phyloP scores from a whole-genome alignment of 2,329 filamentous ascomycete species.

The Drechslerella coelobrocha region DNA sequence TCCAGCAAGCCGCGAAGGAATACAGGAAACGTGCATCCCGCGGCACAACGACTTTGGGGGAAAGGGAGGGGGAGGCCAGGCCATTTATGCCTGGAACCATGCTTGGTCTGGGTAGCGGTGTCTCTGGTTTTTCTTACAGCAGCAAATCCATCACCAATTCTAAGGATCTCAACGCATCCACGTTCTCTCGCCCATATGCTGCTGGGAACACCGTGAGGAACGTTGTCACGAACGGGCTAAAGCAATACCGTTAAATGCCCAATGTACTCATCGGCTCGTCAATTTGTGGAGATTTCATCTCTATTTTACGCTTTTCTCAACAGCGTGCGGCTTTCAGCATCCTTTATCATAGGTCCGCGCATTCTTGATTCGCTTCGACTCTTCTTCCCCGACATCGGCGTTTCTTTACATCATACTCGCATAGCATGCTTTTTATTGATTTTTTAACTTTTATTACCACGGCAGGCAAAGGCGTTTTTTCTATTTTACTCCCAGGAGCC shows the following conservation, averaged over 20 bases:
- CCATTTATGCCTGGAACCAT: neutral
- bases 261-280: too few relatives aligned
- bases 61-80: neutral
- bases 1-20: neutral
- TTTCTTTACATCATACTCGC: conserved; percentile 5
- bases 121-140: neutral
- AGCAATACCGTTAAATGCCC: too few relatives aligned
- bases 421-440: conserved; percentile 10
- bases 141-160: neutral
- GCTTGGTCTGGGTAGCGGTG: neutral
- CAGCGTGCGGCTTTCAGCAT: neutral
- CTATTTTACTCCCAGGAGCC: conserved; percentile 21
- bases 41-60: too few relatives aligned
- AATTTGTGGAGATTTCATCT: too few relatives aligned
- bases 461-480: conserved; percentile 32
- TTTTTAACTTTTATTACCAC: conserved; percentile 26
- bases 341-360: neutral
- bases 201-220: neutral
- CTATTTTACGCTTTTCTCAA: neutral
- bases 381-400: neutral
- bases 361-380: neutral
- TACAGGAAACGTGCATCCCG: neutral
- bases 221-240: neutral
- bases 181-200: neutral
- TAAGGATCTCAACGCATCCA: neutral